These are phyloP conservation scores for Takashimella koratensis DNA, from an alignment of 1,284 basidiomycete species.

Conservation along the genomic window DNA sequence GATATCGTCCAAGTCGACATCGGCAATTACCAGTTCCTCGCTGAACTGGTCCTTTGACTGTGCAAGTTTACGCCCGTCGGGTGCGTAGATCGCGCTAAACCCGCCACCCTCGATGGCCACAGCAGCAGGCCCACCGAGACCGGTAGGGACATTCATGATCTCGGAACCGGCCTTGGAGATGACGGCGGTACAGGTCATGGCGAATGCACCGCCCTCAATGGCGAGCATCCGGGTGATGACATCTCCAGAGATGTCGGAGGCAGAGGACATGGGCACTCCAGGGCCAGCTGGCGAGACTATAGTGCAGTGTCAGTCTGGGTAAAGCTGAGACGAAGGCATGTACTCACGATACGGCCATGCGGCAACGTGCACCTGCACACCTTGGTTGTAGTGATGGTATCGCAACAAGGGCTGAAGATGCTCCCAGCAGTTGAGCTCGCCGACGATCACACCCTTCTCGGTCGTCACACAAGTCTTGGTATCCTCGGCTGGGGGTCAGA, in stretches of 20 bases:
- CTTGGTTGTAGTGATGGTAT: conserved; percentile 15
- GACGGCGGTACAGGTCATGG: conserved; percentile 11
- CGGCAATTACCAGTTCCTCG: conserved; percentile 13
- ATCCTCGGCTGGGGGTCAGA: conserved; percentile 5
- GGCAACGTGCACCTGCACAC: conserved; percentile 13
- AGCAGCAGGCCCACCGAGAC: conserved; percentile 9
- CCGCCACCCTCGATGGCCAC: conserved; percentile 10
- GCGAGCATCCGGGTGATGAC: conserved; percentile 10
- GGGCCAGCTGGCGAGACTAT: conserved; percentile 7
- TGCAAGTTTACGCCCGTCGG: conserved; percentile 7
- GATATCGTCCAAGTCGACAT: conserved; percentile 14
- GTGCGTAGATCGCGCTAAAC: conserved; percentile 12
- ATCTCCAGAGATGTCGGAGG: conserved; percentile 11
- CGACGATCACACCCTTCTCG: conserved; percentile 9
- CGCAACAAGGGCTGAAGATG: conserved; percentile 13
- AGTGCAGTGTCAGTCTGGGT: neutral
- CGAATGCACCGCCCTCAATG: conserved; percentile 12
- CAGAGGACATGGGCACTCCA: conserved; percentile 10
- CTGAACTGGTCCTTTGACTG: conserved; percentile 11
- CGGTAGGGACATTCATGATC: conserved; percentile 8
- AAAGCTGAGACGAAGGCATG: neutral
- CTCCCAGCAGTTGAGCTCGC: conserved; percentile 13
- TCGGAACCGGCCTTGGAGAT: conserved; percentile 10
- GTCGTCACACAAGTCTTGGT: conserved; percentile 9
- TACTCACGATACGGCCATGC: conserved; percentile 15